These are phyloP conservation scores for Astraeus odoratus DNA, from an alignment of 768 basidiomycete species.

Conservation along the genomic window DNA sequence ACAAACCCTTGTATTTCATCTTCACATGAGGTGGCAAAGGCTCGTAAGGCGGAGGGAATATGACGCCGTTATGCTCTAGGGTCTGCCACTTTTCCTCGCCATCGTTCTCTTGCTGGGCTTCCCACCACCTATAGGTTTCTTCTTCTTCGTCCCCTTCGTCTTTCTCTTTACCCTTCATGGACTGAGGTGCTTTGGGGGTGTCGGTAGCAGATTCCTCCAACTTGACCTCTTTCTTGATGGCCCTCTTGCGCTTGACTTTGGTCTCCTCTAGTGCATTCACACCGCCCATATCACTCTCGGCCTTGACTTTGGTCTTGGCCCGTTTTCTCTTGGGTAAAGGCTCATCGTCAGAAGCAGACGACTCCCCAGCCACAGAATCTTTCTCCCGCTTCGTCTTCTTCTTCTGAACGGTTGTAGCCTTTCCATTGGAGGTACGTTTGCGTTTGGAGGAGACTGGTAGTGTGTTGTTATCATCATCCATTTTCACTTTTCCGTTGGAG, in stretches of 20 bases:
- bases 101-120: conserved; percentile 60
- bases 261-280: conserved; percentile 42
- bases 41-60: conserved; percentile 94
- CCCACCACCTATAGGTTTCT: conserved; percentile 85
- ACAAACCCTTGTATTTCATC: conserved; percentile 91
- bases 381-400: conserved; percentile 62
- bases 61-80: conserved; percentile 90
- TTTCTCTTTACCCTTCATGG: conserved; percentile 56
- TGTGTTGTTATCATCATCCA: conserved; percentile 35
- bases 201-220: conserved; percentile 36
- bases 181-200: conserved; percentile 38
- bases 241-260: conserved; percentile 38
- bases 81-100: conserved; percentile 87
- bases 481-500: conserved; percentile 30
- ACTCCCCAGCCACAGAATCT: conserved; percentile 9
- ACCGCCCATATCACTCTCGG: conserved; percentile 42
- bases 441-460: conserved; percentile 39
- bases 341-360: conserved; percentile 33
- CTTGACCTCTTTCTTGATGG: conserved; percentile 47
- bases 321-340: conserved; percentile 18
- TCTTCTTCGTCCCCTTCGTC: conserved; percentile 58
- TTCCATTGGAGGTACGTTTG: conserved; percentile 39
- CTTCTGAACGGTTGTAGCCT: conserved; percentile 47
- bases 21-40: conserved; percentile 75
- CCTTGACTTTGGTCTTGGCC: conserved; percentile 32